Base-by-base conservation (phyloP, 2,329 filamentous ascomycete species). In the Diaporthe ampelina region DNA sequence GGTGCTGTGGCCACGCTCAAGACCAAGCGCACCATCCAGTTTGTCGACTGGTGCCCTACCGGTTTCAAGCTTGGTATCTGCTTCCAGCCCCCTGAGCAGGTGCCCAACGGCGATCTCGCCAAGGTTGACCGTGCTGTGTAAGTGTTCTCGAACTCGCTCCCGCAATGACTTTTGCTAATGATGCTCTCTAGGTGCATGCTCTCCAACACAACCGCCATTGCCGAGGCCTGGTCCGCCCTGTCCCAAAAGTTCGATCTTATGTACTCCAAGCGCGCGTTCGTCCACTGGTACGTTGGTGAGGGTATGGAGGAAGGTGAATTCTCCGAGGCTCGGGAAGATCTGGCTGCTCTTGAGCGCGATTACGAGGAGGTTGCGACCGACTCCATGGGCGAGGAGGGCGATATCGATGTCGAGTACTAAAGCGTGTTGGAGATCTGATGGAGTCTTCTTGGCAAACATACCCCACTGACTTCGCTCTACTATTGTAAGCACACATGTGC, bases 231-330 rank as follows among this genome's bases (percentile, higher is more conserved):
- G 97, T 95, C 94, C 77, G 95, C 95, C 79, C 92, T 99, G 78
- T 97, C 95, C 76, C 91, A 93, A 91, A 99, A 99, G 90, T 99
- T 99, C 89, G 97, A 99, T 84, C 94, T 99, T 85, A 99, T 99
- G 97, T 98, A 98, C 93, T 97, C 95, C 86, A 99, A 99, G 94
- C 97, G 97, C 89, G 97, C 97, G 77, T 99, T 99, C 88, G 97
- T 99, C 78, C 97, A 99, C 89, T 99, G 97, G 97, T 99, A 98
- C 82, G 97, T 99, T 83, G 97, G 97, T 89, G 97, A 98, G 91
- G 97, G 97, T 92, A 99, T 99, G 97, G 97, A 99, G 91, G 97
- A 99, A 87, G 97, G 97, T 86, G 97, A 99, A 88, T 99, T 99
- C 92, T 97, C 95, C 74, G 97, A 99, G 90, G 97, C 97, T 78